A percentile compares a stretch with the other conserved stretches of the same genome.
Evolutionary conservation across 2,329 filamentous ascomycete genomes (phyloP).

Genomic region (Hypoxylon sp.): DNA sequence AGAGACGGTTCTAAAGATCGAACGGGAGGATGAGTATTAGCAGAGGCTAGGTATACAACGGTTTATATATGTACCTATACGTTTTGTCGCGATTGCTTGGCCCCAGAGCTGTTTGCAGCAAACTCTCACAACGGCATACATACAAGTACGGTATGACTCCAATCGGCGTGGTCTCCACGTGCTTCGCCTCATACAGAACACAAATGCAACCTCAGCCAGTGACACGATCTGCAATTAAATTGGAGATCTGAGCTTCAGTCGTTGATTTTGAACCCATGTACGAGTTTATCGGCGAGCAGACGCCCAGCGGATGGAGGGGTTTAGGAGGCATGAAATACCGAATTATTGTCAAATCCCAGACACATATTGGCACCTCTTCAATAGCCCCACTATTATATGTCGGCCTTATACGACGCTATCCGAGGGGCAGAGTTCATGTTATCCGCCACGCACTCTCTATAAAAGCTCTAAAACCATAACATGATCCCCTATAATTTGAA

Average conservation of each 20-base stretch:
- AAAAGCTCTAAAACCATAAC: no score
- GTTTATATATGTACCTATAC: neutral
- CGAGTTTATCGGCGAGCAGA: neutral
- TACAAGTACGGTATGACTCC: slow-evolving; percentile 14
- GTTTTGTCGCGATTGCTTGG: neutral
- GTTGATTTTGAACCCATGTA: neutral
- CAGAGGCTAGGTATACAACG: neutral
- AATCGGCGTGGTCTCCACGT: slow-evolving; percentile 4
- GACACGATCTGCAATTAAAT: neutral
- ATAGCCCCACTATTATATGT: no score
- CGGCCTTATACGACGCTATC: no score
- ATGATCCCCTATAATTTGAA: no score
- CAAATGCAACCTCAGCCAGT: neutral
- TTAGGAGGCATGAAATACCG: neutral
- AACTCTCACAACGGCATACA: neutral
- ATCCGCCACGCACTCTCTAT: no score
- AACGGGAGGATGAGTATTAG: neutral
- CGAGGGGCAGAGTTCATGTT: no score
- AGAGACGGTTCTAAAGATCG: neutral
- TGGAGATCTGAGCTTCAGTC: neutral
- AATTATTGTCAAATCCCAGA: neutral
- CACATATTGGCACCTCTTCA: neutral
- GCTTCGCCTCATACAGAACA: neutral
- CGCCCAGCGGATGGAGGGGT: neutral
- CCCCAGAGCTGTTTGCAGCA: neutral